These are phyloP conservation scores for Citrus glauca DNA, from an alignment of 345 rosid genomes.

Conservation along the genomic window DNA sequence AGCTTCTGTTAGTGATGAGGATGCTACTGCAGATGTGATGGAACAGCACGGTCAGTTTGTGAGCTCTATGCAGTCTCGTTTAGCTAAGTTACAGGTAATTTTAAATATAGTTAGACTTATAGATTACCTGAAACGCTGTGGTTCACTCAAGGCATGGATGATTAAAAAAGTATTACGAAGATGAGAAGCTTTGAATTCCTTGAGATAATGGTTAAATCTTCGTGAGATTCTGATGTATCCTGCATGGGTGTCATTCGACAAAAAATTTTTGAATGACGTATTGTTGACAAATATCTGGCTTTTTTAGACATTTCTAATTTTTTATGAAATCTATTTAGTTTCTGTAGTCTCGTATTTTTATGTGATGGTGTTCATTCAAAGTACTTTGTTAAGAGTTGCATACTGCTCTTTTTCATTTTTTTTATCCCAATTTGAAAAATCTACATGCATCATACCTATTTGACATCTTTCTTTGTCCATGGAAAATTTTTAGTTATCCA, in stretches of 20 bases:
- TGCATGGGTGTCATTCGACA: not conserved
- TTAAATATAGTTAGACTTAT: slow-evolving; percentile 14
- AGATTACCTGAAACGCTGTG: not conserved
- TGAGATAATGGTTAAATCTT: not conserved
- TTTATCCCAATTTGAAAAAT: not conserved
- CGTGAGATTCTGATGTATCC: not conserved
- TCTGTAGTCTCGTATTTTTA: not conserved
- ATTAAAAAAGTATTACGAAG: not conserved
- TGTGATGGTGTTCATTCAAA: not conserved
- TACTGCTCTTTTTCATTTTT: not conserved
- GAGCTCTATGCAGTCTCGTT: slow-evolving; percentile 91
- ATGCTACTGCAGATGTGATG: slow-evolving; percentile 61
- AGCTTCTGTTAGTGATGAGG: slow-evolving; percentile 61
- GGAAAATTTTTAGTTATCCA: not conserved
- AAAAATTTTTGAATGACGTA: not conserved
- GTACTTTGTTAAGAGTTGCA: not conserved
- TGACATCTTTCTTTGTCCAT: not conserved
- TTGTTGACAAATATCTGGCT: not conserved
- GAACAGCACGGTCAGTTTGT: slow-evolving; percentile 78
- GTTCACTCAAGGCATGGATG: not conserved
- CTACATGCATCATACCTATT: not conserved
- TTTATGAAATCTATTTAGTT: not conserved
- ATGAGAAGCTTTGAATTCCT: not conserved
- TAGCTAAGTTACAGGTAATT: slow-evolving; percentile 87
- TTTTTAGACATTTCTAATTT: not conserved